phyloP scores from a whole-genome alignment of 2,329 filamentous ascomycete species.

The Akanthomyces muscarius region DNA sequence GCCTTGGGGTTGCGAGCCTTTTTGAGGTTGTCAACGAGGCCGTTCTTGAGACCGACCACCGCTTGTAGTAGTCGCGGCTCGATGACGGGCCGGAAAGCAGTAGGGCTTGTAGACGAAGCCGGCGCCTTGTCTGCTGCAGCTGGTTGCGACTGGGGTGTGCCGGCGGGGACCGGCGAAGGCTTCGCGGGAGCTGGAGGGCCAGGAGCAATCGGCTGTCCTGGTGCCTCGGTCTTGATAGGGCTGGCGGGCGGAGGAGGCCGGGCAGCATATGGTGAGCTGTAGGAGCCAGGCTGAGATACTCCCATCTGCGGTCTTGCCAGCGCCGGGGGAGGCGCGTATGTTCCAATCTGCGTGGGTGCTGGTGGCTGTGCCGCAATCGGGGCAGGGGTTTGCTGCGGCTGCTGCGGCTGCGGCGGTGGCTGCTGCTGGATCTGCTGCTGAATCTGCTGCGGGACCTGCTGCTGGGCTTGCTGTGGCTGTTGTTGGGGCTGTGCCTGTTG shows the following conservation, averaged over 20 bases:
- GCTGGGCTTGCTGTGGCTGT: conserved; percentile 24
- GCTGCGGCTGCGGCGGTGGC: conserved; percentile 2
- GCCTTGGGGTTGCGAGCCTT: conserved; percentile 40
- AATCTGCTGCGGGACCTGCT: conserved; percentile 13
- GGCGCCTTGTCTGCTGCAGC: conserved; percentile 23
- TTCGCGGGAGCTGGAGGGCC: neutral
- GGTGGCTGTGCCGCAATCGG: conserved; percentile 20
- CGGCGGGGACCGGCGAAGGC: conserved; percentile 2
- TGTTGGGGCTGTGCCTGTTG: conserved; percentile 21
- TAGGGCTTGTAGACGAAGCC: conserved; percentile 25
- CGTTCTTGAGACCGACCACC: conserved; percentile 44
- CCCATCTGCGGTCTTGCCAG: conserved; percentile 32
- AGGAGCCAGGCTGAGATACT: conserved; percentile 30
- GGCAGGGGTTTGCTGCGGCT: conserved; percentile 27
- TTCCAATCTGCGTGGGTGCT: conserved; percentile 28
- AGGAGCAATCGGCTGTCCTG: conserved; percentile 18
- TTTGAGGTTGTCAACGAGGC: conserved; percentile 43
- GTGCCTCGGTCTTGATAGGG: conserved; percentile 8
- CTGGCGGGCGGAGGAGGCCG: conserved; percentile 25
- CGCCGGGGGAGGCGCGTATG: conserved; percentile 34
- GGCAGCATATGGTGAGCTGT: conserved; percentile 37
- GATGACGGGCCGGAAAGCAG: conserved; percentile 36
- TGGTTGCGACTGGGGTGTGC: conserved; percentile 19
- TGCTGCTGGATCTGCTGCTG: conserved; percentile 21
- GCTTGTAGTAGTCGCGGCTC: conserved; percentile 41